A percentile compares a stretch with the other conserved stretches of the same genome.
Conservation (phyloP, 768 basidiomycete species). For the Tylopilus intermedius region DNA sequence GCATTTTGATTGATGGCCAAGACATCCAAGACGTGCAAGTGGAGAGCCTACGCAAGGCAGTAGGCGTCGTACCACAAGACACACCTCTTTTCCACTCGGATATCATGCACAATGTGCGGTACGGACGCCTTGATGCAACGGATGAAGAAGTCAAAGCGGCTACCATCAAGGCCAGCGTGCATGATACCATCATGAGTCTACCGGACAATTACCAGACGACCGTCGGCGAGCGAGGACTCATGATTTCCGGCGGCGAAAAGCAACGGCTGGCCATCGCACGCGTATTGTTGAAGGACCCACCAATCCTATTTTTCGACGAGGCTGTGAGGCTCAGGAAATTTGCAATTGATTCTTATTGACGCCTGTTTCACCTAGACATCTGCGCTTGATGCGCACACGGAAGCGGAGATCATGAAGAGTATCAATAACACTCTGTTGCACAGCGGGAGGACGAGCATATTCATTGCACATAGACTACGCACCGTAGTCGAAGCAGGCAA, state of each 20-base stretch:
- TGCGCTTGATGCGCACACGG: conserved; percentile 91
- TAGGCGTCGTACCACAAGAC: conserved; percentile 97
- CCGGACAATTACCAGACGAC: conserved; percentile 86
- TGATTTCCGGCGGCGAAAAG: conserved; percentile 99
- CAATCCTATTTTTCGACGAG: conserved; percentile 97
- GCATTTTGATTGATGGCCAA: conserved; percentile 86
- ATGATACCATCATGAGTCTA: conserved; percentile 69
- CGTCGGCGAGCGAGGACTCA: conserved; percentile 93
- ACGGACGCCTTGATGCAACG: conserved; percentile 80
- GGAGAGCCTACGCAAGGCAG: conserved; percentile 61
- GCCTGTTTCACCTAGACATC: conserved; percentile 60
- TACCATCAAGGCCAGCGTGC: conserved; percentile 82
- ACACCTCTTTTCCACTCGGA: conserved; percentile 96
- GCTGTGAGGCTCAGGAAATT: conserved; percentile 56
- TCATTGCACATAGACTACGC: conserved; percentile 90
- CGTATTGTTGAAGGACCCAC: conserved; percentile 88
- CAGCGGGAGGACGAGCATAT: conserved; percentile 85
- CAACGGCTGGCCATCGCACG: conserved; percentile 93
- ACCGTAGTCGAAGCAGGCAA: conserved; percentile 87
- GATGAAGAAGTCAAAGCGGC: conserved; percentile 88
- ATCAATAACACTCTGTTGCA: conserved; percentile 76
- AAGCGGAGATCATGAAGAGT: conserved; percentile 91
- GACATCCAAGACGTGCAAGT: conserved; percentile 71
- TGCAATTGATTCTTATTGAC: conserved; percentile 4
- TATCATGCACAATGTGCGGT: conserved; percentile 92